Base-by-base conservation (phyloP, 768 basidiomycete genomes). In the Dacryopinax spathularia region DNA sequence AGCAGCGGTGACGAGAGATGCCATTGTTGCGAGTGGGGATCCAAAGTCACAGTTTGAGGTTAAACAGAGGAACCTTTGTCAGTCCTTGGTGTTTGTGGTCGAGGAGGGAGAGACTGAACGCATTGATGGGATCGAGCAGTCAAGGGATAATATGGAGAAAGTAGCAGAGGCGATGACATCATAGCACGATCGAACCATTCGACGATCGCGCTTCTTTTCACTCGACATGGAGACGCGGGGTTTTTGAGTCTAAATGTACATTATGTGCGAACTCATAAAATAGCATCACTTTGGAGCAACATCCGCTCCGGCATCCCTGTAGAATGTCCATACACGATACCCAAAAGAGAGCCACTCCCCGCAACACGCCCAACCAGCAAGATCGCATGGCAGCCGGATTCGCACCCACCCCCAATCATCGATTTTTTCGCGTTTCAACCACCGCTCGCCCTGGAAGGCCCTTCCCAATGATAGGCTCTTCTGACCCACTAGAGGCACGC, bases 1-100 rank as follows among this genome's bases (percentile, higher is more conserved):
- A 31, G 79, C 79, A 18, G 73, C 65, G 29, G 77, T 69, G 61
- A 84, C 67, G 37, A 79, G 65, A 48, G 82, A 80, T 16, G 81
- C 70, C 81, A 85, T 83, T n/a, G n/a, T n/a, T n/a, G n/a, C n/a
- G n/a, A n/a, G n/a, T n/a, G n/a, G n/a, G n/a, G n/a, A n/a, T n/a
- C n/a, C n/a, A n/a, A n/a, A n/a, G n/a, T n/a, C n/a, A n/a, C n/a
- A n/a, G n/a, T n/a, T n/a, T n/a, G n/a, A n/a, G n/a, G n/a, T n/a
- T n/a, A n/a, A n/a, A n/a, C n/a, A n/a, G n/a, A n/a, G n/a, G n/a
- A n/a, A n/a, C n/a, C n/a, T n/a, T n/a, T n/a, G n/a, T n/a, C n/a
- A n/a, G n/a, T n/a, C n/a, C n/a, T n/a, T n/a, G n/a, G n/a, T n/a
- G n/a, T n/a, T n/a, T n/a, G n/a, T n/a, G n/a, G n/a, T n/a, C n/a